These are phyloP conservation scores for Rhodotorula mucilaginosa DNA, from an alignment of 1,284 basidiomycete species.

Conservation along the genomic window DNA sequence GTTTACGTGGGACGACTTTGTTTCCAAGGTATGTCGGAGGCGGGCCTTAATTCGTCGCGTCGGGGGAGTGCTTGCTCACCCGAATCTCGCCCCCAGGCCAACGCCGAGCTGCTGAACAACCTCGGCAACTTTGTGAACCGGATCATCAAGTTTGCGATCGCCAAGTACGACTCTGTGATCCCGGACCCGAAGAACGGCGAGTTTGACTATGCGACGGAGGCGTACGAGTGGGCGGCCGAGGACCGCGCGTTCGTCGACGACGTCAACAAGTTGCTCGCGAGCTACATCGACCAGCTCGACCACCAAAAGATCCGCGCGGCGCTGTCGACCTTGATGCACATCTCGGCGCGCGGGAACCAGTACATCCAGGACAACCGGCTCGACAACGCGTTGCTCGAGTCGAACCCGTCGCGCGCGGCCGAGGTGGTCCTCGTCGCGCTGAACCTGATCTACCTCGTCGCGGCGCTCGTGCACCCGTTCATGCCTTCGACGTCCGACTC, in stretches of 20 bases:
- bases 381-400: slow-evolving; percentile 81
- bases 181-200: slow-evolving; percentile 62
- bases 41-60: too few species aligned
- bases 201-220: slow-evolving; percentile 61
- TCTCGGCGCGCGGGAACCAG: slow-evolving; percentile 88
- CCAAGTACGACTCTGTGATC: slow-evolving; percentile 76
- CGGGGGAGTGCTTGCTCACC: background rate
- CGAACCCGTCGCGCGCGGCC: slow-evolving; percentile 79
- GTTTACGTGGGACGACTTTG: slow-evolving; percentile 97
- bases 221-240: slow-evolving; percentile 53
- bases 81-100: slow-evolving; percentile 59
- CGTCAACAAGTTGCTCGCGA: slow-evolving; percentile 73
- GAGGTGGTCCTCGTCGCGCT: slow-evolving; percentile 84
- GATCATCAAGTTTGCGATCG: slow-evolving; percentile 81
- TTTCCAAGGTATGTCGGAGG: slow-evolving; percentile 58
- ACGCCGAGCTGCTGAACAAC: slow-evolving; percentile 92
- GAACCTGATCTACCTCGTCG: slow-evolving; percentile 90
- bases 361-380: slow-evolving; percentile 91
- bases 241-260: slow-evolving; percentile 78
- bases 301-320: slow-evolving; percentile 84
- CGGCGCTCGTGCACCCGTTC: slow-evolving; percentile 85
- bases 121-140: slow-evolving; percentile 99
- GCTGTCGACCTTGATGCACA: slow-evolving; percentile 80
- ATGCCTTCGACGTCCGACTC: slow-evolving; percentile 86
- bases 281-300: slow-evolving; percentile 87